phyloP scores from a whole-genome alignment of 192 early-diverging fungal species.

The Helicostylum pulchrum region DNA sequence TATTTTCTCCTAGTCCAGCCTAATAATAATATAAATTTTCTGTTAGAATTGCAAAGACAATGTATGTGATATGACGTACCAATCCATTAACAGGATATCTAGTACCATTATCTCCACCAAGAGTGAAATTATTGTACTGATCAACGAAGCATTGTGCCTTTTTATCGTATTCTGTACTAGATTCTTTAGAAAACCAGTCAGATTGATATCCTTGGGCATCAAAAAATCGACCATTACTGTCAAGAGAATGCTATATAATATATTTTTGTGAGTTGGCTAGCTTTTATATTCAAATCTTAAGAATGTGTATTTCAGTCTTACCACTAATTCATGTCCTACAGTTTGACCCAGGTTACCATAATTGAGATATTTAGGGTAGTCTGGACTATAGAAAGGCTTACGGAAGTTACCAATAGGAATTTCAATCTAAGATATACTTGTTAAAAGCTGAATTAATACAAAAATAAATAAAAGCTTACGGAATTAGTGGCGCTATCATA shows the following conservation, averaged over 20 bases:
- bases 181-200: slow-evolving; percentile 67
- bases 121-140: slow-evolving; percentile 51
- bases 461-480: not conserved
- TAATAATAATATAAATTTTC: not conserved
- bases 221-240: slow-evolving; percentile 44
- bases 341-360: slow-evolving; percentile 57
- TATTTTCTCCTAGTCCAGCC: slow-evolving; percentile 55
- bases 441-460: not conserved
- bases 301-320: slow-evolving; percentile 6
- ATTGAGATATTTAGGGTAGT: slow-evolving; percentile 50
- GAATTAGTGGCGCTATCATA: slow-evolving; percentile 1
- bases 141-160: slow-evolving; percentile 61
- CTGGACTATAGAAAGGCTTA: slow-evolving; percentile 36
- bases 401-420: slow-evolving; percentile 50
- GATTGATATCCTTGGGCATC: slow-evolving; percentile 30
- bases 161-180: slow-evolving; percentile 43
- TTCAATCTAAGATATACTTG: slow-evolving; percentile 19
- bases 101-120: slow-evolving; percentile 32
- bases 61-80: not conserved
- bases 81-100: slow-evolving; percentile 48
- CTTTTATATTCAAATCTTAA: not conserved
- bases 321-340: slow-evolving; percentile 50
- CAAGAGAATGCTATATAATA: slow-evolving; percentile 46
- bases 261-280: not conserved
- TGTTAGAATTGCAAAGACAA: not conserved